phyloP scores from a whole-genome alignment of 768 basidiomycete species.

The Lentinula raphanica region DNA sequence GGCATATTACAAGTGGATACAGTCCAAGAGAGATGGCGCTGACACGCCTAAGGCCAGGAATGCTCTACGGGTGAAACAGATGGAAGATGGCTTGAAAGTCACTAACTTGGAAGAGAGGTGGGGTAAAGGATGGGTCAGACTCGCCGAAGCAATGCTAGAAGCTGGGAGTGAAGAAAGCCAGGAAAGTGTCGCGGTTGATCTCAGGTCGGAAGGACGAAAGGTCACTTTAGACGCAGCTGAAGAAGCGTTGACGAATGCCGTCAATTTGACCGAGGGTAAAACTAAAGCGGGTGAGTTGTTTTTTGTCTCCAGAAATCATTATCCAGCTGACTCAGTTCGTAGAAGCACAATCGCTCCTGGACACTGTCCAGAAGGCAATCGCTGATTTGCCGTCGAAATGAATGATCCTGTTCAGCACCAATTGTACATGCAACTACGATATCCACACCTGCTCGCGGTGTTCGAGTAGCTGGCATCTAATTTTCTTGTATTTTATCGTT shows the following conservation, averaged over 20 bases:
- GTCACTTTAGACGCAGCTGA: background rate
- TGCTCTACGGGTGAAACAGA: background rate
- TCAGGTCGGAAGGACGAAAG: background rate
- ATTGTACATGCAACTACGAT: too few species aligned
- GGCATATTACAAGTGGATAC: conserved; percentile 4
- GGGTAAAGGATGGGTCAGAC: conserved; percentile 6
- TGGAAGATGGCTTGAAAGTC: conserved; percentile 1
- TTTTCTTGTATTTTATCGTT: too few species aligned
- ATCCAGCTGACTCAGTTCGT: background rate
- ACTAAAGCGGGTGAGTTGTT: background rate
- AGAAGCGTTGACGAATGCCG: conserved; percentile 4
- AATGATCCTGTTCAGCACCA: too few species aligned
- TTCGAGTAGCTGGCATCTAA: too few species aligned
- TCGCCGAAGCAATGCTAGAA: conserved; percentile 4
- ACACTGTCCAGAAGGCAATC: conserved; percentile 8
- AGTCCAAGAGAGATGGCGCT: background rate
- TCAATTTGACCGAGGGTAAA: conserved; percentile 2
- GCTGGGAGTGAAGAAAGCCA: background rate
- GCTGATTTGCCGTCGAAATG: conserved; percentile 1
- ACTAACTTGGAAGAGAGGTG: conserved; percentile 4
- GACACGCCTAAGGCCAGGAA: background rate
- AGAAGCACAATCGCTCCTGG: conserved; percentile 16
- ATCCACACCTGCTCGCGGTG: too few species aligned
- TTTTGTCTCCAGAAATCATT: background rate
- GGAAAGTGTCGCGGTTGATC: background rate